Conservation (phyloP, 2,329 filamentous ascomycete genomes). For the Venturia nashicola region DNA sequence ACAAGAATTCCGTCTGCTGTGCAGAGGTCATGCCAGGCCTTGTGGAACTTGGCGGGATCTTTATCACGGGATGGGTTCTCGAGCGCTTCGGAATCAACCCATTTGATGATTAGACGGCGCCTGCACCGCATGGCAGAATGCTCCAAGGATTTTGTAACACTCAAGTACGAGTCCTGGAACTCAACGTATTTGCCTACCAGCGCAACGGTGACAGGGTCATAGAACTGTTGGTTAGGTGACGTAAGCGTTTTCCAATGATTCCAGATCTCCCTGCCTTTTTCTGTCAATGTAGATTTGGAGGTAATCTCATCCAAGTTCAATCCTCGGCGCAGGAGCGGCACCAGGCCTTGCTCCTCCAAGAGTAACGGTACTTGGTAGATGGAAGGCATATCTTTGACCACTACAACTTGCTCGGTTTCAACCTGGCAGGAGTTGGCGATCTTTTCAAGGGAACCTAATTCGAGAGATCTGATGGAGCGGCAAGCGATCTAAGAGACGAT, state of each 20-base stretch:
- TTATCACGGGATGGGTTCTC: conserved; percentile 51
- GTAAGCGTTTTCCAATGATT: conserved; percentile 64
- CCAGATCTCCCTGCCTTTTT: conserved; percentile 62
- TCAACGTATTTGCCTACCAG: conserved; percentile 88
- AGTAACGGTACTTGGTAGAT: conserved; percentile 95
- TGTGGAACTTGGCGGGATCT: conserved; percentile 65
- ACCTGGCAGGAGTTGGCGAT: conserved; percentile 85
- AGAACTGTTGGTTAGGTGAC: conserved; percentile 47
- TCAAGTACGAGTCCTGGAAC: conserved; percentile 76
- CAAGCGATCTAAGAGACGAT: conserved; percentile 60
- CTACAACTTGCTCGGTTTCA: conserved; percentile 71
- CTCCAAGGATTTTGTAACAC: conserved; percentile 75
- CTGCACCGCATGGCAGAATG: conserved; percentile 81
- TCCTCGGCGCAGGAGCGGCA: conserved; percentile 51
- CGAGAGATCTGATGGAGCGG: conserved; percentile 69
- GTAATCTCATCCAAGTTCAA: conserved; percentile 50
- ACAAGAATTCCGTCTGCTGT: conserved; percentile 57
- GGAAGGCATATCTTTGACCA: conserved; percentile 75
- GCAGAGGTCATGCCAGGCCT: conserved; percentile 71
- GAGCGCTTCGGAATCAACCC: conserved; percentile 76
- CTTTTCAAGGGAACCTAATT: conserved; percentile 65
- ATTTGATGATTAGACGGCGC: conserved; percentile 66
- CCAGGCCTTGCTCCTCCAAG: conserved; percentile 67
- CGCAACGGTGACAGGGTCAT: conserved; percentile 64
- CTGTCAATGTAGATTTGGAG: conserved; percentile 40